Conservation (phyloP, 768 basidiomycete species). For the Sporobolomyces roseus region DNA sequence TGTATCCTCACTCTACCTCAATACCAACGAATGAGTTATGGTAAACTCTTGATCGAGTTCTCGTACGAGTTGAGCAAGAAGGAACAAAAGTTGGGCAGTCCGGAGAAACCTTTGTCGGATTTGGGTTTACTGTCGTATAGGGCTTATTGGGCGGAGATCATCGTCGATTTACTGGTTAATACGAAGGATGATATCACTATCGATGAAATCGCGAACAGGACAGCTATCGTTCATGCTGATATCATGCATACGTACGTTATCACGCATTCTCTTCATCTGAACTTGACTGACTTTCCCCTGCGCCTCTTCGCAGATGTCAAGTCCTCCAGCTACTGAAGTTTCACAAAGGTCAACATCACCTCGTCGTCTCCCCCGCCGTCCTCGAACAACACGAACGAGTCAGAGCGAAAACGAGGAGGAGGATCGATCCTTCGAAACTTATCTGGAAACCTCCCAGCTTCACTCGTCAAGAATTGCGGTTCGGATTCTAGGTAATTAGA, state of each 20-base stretch:
- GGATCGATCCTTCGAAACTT: constrained; percentile 73
- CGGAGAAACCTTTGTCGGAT: constrained; percentile 95
- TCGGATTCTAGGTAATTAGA: constrained; percentile 42
- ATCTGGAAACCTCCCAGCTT: constrained; percentile 95
- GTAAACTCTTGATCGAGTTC: constrained; percentile 93
- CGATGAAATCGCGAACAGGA: constrained; percentile 94
- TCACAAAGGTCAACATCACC: constrained; percentile 89
- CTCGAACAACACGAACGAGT: constrained; percentile 85
- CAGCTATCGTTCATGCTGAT: constrained; percentile 89
- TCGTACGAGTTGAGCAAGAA: constrained; percentile 96
- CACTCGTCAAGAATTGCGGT: constrained; percentile 55
- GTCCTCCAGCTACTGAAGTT: constrained; percentile 92
- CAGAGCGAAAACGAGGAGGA: constrained; percentile 67
- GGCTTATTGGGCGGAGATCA: constrained; percentile 95
- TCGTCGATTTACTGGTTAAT: constrained; percentile 73
- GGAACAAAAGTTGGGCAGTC: constrained; percentile 90
- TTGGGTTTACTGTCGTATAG: constrained; percentile 87
- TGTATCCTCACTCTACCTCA: constrained; percentile 98
- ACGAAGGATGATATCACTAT: constrained; percentile 78
- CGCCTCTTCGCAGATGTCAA: constrained; percentile 63
- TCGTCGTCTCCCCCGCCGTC: constrained; percentile 83
- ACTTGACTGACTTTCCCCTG: constrained; percentile 3
- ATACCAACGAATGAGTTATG: constrained; percentile 93
- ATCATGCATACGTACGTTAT: constrained; percentile 94
- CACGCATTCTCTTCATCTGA: background rate